These are phyloP conservation scores for Puccinia sorghi DNA, from an alignment of 1,284 basidiomycete species.

Conservation along the genomic window DNA sequence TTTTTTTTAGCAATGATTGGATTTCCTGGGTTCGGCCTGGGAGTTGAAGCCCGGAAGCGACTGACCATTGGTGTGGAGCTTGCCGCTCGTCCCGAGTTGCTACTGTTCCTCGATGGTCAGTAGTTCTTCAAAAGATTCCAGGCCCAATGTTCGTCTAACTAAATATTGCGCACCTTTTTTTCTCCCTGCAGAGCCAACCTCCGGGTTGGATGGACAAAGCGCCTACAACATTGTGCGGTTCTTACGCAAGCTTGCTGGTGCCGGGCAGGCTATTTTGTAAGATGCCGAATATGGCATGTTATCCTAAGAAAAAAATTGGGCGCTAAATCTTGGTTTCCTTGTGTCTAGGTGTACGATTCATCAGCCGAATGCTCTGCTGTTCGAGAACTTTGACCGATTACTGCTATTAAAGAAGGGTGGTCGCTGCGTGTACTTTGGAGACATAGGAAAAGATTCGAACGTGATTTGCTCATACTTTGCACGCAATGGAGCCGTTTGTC, in stretches of 20 bases:
- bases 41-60: constrained; percentile 64
- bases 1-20: constrained; percentile 53
- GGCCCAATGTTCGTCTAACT: not conserved
- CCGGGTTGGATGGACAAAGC: constrained; percentile 82
- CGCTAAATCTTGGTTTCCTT: constrained; percentile 62
- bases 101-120: constrained; percentile 47
- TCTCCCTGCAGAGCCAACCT: constrained; percentile 61
- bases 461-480: constrained; percentile 65
- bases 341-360: constrained; percentile 58
- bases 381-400: constrained; percentile 66
- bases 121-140: too few relatives aligned
- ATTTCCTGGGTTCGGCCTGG: constrained; percentile 62
- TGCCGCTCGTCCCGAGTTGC: constrained; percentile 59
- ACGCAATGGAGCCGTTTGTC: constrained; percentile 63
- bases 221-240: constrained; percentile 83
- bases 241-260: constrained; percentile 75
- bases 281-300: constrained; percentile 57
- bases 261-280: constrained; percentile 70
- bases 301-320: constrained; percentile 59
- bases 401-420: constrained; percentile 63
- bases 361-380: constrained; percentile 68
- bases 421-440: constrained; percentile 66
- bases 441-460: constrained; percentile 63
- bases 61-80: constrained; percentile 67
- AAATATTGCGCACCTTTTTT: not conserved